Percentiles rank a stretch among this genome's conserved stretches.
Conservation (phyloP, 1,284 basidiomycete species). For the Malassezia arunalokei region DNA sequence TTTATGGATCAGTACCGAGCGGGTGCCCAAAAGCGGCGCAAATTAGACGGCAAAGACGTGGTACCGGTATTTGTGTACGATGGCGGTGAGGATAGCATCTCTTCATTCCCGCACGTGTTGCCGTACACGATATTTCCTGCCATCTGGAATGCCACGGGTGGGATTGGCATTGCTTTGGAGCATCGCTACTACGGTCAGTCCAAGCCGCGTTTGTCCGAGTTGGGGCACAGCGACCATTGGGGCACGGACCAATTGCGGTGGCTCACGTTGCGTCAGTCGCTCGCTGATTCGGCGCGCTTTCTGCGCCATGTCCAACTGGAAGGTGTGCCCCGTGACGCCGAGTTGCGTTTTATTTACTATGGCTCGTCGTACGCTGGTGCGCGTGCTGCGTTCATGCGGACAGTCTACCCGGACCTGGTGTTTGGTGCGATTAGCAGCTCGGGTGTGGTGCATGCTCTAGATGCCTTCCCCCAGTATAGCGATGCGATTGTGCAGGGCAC, state of each 20-base stretch:
- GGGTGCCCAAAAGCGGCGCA: constrained; percentile 65
- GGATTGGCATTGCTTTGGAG: constrained; percentile 73
- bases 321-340: constrained; percentile 56
- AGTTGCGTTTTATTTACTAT: constrained; percentile 70
- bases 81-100: constrained; percentile 44
- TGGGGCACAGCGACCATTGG: constrained; percentile 49
- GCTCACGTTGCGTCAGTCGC: constrained; percentile 75
- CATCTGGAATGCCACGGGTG: constrained; percentile 66
- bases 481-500: constrained; percentile 62
- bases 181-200: constrained; percentile 56
- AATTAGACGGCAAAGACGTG: constrained; percentile 12
- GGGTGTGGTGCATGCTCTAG: constrained; percentile 39
- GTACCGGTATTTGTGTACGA: constrained; percentile 45
- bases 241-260: constrained; percentile 54
- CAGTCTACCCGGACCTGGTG: constrained; percentile 73
- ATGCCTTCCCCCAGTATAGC: constrained; percentile 45
- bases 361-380: constrained; percentile 77
- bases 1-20: constrained; percentile 67
- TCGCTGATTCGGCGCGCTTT: constrained; percentile 85
- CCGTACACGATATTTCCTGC: constrained; percentile 66
- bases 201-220: constrained; percentile 65
- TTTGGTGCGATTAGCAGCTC: constrained; percentile 76
- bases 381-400: constrained; percentile 77
- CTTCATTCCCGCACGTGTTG: constrained; percentile 32
- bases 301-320: constrained; percentile 65